A percentile compares a stretch with the other conserved stretches of the same genome.
Conservation (phyloP, 1,284 basidiomycete genomes). For the Coniophora puteana region DNA sequence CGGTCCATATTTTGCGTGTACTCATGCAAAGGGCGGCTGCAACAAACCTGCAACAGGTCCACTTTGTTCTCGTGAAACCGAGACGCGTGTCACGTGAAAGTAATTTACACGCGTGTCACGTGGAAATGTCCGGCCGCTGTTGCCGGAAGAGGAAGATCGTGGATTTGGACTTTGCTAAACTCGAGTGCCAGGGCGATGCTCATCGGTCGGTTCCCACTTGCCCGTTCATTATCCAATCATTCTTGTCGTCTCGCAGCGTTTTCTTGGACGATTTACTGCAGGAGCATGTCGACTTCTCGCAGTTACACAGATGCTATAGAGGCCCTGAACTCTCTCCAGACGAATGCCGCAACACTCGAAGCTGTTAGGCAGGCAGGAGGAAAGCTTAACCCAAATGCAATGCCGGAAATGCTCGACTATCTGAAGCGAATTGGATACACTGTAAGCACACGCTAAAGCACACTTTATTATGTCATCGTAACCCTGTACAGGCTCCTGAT, state of each 20-base stretch:
- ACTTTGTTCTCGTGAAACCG: background rate
- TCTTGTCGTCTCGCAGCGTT: constrained; percentile 6
- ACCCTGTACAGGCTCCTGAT: constrained; percentile 60
- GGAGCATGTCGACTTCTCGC: constrained; percentile 46
- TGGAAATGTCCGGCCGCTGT: background rate
- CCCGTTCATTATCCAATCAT: constrained; percentile 14
- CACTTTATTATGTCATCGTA: constrained; percentile 5
- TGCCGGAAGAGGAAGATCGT: background rate
- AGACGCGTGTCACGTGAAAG: background rate
- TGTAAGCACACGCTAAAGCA: constrained; percentile 40
- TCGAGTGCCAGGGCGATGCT: constrained; percentile 14
- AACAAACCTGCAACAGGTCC: too few relatives aligned
- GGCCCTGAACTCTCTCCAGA: constrained; percentile 88
- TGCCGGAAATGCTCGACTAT: constrained; percentile 92
- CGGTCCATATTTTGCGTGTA: constrained; percentile 3
- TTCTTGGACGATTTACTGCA: constrained; percentile 13
- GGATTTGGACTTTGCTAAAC: too few relatives aligned
- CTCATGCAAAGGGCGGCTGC: constrained; percentile 1
- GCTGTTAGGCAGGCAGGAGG: constrained; percentile 78
- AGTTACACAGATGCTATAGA: constrained; percentile 82
- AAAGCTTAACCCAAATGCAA: constrained; percentile 66
- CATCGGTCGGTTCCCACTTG: constrained; percentile 15
- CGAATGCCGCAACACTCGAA: constrained; percentile 90
- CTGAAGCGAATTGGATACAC: constrained; percentile 84
- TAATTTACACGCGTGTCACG: constrained; percentile 1